Conservation (phyloP, 2,329 filamentous ascomycete species). For the Cladophialophora yegresii region DNA sequence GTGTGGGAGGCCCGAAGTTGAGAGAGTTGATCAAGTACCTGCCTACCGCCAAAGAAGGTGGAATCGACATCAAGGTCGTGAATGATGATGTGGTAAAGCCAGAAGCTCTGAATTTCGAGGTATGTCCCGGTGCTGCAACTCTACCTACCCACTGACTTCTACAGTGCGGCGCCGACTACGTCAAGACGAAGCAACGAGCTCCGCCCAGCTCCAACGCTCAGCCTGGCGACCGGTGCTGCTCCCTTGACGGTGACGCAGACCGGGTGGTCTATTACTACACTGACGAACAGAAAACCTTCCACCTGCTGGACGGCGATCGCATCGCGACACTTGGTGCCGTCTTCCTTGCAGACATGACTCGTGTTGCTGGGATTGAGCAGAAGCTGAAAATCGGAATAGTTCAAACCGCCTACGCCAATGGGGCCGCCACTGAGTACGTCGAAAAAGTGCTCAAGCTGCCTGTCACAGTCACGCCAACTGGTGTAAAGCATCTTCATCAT, state of each 20-base stretch:
- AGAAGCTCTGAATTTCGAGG: conserved; percentile 84
- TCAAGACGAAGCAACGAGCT: conserved; percentile 94
- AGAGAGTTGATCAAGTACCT: conserved; percentile 81
- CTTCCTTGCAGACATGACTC: conserved; percentile 87
- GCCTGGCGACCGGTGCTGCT: conserved; percentile 77
- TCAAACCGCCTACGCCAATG: conserved; percentile 97
- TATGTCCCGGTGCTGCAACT: conserved; percentile 47
- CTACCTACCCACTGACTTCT: conserved; percentile 31
- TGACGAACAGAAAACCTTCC: conserved; percentile 79
- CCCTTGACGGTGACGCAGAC: conserved; percentile 92
- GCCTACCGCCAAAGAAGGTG: conserved; percentile 65
- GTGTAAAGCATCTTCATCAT: conserved; percentile 96
- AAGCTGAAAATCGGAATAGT: conserved; percentile 90
- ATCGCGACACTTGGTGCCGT: conserved; percentile 92
- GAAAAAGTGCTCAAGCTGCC: conserved; percentile 83
- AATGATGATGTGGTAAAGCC: conserved; percentile 93
- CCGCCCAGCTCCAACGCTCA: conserved; percentile 79
- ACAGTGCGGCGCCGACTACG: conserved; percentile 90
- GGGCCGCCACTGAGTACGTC: conserved; percentile 89
- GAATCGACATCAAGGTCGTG: conserved; percentile 78
- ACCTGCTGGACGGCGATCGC: conserved; percentile 91
- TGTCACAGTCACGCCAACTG: conserved; percentile 89
- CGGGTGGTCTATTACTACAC: conserved; percentile 93
- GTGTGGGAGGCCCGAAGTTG: conserved; percentile 90
- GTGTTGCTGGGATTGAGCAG: conserved; percentile 73